Evolutionary conservation across 2,329 filamentous ascomycete species (phyloP).

Genomic region (Botrytis sinoallii): DNA sequence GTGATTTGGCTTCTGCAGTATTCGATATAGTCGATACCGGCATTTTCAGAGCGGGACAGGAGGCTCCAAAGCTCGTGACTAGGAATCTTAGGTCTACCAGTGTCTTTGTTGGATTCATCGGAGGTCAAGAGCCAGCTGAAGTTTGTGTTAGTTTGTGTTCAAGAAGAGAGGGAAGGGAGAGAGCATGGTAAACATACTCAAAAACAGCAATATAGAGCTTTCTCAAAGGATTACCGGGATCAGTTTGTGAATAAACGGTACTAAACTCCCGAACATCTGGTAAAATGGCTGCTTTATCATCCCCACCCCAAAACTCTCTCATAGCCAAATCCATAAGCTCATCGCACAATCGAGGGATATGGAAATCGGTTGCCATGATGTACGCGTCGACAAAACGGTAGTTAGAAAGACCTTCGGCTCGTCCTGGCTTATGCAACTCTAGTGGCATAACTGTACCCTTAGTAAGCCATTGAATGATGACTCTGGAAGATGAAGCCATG

Average conservation of each 20-base stretch:
- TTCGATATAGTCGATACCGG: neutral
- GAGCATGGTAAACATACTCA: neutral
- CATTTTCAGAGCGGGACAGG: neutral
- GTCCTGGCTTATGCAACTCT: neutral
- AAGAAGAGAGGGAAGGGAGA: accelerated
- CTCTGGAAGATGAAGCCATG: neutral
- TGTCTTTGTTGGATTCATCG: neutral
- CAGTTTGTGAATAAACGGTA: neutral
- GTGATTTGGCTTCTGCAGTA: neutral
- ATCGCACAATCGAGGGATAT: neutral
- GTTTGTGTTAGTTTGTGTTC: neutral
- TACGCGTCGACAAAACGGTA: neutral
- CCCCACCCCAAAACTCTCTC: neutral
- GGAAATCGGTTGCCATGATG: neutral
- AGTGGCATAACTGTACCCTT: neutral
- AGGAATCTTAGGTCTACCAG: neutral
- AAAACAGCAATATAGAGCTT: neutral
- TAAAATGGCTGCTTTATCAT: neutral
- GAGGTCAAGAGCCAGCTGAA: neutral
- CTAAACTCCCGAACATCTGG: neutral
- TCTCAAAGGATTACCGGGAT: neutral
- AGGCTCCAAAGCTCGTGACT: neutral
- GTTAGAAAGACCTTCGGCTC: neutral
- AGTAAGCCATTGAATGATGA: neutral
- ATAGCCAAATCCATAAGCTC: neutral